phyloP scores from a whole-genome alignment of 2,329 filamentous ascomycete genomes.

The Paecilomyces sp. region DNA sequence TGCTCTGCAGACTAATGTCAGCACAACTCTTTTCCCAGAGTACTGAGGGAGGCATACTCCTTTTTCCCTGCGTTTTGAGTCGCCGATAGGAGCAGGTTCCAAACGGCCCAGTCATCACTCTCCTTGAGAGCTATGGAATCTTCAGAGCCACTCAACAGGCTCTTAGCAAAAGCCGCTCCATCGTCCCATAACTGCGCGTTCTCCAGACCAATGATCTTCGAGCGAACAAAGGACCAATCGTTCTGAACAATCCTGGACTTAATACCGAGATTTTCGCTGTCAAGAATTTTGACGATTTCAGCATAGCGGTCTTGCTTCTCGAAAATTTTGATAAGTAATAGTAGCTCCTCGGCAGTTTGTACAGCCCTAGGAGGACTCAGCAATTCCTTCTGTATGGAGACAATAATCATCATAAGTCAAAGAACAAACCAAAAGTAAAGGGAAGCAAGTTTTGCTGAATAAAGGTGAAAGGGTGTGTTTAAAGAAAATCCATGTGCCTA shows the following conservation, averaged over 20 bases:
- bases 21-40: neutral
- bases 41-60: slow-evolving; percentile 21
- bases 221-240: slow-evolving; percentile 34
- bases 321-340: slow-evolving; percentile 38
- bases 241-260: slow-evolving; percentile 35
- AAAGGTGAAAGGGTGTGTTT: neutral
- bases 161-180: slow-evolving; percentile 27
- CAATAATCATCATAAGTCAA: slow-evolving; percentile 12
- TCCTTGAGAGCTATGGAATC: slow-evolving; percentile 24
- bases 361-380: slow-evolving; percentile 37
- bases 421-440: slow-evolving; percentile 1
- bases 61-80: slow-evolving; percentile 21
- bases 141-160: slow-evolving; percentile 27
- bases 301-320: slow-evolving; percentile 30
- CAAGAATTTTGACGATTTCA: slow-evolving; percentile 36
- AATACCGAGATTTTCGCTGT: slow-evolving; percentile 34
- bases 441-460: neutral
- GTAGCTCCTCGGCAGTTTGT: slow-evolving; percentile 39
- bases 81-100: slow-evolving; percentile 34
- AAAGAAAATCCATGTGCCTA: slow-evolving; percentile 18
- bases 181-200: slow-evolving; percentile 32
- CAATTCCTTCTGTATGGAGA: slow-evolving; percentile 29
- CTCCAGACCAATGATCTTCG: slow-evolving; percentile 31
- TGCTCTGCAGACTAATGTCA: slow-evolving; percentile 14
- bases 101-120: slow-evolving; percentile 40